phyloP scores from a whole-genome alignment of 352 stramenopile species.

The Phytophthora crassamura region DNA sequence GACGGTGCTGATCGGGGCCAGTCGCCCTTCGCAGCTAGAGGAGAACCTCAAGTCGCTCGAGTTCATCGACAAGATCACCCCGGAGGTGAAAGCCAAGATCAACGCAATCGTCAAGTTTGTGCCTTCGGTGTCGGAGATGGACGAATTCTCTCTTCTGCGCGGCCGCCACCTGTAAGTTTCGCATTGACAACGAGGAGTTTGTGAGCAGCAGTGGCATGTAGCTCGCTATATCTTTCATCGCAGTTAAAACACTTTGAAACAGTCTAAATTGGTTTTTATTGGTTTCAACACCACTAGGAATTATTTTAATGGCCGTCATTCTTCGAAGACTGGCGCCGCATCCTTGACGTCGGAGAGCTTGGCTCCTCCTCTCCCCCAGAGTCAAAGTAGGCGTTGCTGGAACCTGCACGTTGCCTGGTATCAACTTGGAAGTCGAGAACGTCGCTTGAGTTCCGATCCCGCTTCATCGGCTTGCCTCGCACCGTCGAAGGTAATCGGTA shows the following conservation, averaged over 20 bases:
- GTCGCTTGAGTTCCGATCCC: conserved; percentile 24
- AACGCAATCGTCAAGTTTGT: conserved; percentile 9
- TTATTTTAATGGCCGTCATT: conserved; percentile 13
- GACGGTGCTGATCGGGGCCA: conserved; percentile 62
- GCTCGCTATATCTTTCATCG: no score
- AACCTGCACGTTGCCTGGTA: conserved; percentile 26
- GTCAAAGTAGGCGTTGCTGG: conserved; percentile 37
- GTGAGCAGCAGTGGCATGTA: no score
- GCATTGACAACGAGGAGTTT: no score
- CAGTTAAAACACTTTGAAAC: not conserved
- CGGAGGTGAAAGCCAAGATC: conserved; percentile 14
- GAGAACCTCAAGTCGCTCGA: conserved; percentile 14
- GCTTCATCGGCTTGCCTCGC: conserved; percentile 24
- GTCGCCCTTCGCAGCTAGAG: conserved; percentile 13
- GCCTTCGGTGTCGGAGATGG: not conserved
- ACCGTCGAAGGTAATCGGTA: conserved; percentile 59
- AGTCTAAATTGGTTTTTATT: not conserved
- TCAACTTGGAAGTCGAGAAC: conserved; percentile 18
- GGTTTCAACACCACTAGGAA: not conserved
- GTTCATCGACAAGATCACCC: conserved; percentile 18
- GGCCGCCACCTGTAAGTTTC: not conserved
- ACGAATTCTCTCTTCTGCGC: not conserved
- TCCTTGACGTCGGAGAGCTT: conserved; percentile 36
- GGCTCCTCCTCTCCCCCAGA: conserved; percentile 36
- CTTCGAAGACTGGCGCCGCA: conserved; percentile 39